Base-by-base conservation (phyloP, 169 alveolate species). In the Plasmodium cynomolgi region DNA sequence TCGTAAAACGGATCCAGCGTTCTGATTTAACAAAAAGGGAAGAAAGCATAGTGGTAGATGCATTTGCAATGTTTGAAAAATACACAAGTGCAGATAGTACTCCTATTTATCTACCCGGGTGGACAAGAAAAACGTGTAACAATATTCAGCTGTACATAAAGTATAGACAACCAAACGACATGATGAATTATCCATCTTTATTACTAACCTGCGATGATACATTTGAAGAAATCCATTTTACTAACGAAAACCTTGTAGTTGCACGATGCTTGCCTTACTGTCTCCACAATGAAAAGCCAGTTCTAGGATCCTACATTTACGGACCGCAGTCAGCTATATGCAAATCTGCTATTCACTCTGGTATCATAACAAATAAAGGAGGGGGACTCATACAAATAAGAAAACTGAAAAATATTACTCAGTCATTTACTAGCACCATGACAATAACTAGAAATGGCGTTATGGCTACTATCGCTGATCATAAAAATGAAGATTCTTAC, bases 271-370 rank as follows among this genome's bases (percentile, higher is more conserved):
- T 90, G 54, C 94, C 94, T 17, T 33, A 20, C 47, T 90, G 94
- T 90, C 20, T 62, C 39, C 37, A 68, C 37, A 81, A 39, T 81
- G 91, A 90, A 26, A 74, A 81, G 34, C 71, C 39, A 26, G 82
- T 95, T 1, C 86, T 91, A 20, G 97, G 97, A 72, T 93, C 95
- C 47, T 95, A 82, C 54, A 92, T 95, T 20, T 95, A 95, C 82
- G 79, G 90, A 37, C 95, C 95, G 4, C 94, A 81, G 26, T 93
- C 95, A 6, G 94, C 97, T 3, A 91, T 95, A 26, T 95, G 97
- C 50, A 95, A 95, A 94, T 95, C 97, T 37, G 96, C 97, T 34
- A 93, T 95, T 33, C 97, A 95, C 80, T 93, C 97, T 50, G 97
- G 97, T 23, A 82, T 95, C 23, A 93, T 95, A 54, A 93, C 93